These are phyloP conservation scores for Kodamaea plutei DNA, from an alignment of 1,139 yeast genomes.

Conservation along the genomic window DNA sequence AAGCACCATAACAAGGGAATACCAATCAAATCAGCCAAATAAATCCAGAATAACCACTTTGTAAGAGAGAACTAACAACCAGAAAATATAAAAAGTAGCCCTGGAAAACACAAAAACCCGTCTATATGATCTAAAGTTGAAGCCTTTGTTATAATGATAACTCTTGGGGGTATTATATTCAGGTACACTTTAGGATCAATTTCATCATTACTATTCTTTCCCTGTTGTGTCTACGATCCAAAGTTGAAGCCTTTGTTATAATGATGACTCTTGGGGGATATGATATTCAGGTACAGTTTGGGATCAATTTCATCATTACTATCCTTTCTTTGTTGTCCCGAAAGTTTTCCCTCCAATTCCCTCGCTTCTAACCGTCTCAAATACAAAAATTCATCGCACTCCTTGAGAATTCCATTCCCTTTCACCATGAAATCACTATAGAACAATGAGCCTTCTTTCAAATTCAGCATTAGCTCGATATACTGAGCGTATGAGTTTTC, in stretches of 20 bases:
- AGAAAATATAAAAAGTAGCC: too few species aligned
- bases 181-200: constrained; percentile 5
- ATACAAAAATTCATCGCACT: constrained; percentile 53
- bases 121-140: too few species aligned
- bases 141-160: too few species aligned
- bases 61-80: too few species aligned
- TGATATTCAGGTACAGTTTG: constrained; percentile 1
- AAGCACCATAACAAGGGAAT: too few species aligned
- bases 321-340: neutral
- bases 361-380: constrained; percentile 53
- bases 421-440: constrained; percentile 59
- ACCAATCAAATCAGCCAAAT: too few species aligned
- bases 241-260: too few species aligned
- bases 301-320: constrained; percentile 4
- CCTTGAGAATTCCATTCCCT: constrained; percentile 43
- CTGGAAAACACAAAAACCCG: too few species aligned
- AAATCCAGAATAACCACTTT: too few species aligned
- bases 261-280: too few species aligned
- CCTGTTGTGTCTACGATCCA: too few species aligned
- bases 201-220: neutral
- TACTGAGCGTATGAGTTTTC: constrained; percentile 53
- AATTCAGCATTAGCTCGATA: constrained; percentile 53
- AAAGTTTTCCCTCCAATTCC: constrained; percentile 32
- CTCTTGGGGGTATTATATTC: constrained; percentile 1
- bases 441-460: constrained; percentile 68